Evolutionary conservation across 345 rosid species (phyloP).

Genomic region (Eucalyptus grandis): DNA sequence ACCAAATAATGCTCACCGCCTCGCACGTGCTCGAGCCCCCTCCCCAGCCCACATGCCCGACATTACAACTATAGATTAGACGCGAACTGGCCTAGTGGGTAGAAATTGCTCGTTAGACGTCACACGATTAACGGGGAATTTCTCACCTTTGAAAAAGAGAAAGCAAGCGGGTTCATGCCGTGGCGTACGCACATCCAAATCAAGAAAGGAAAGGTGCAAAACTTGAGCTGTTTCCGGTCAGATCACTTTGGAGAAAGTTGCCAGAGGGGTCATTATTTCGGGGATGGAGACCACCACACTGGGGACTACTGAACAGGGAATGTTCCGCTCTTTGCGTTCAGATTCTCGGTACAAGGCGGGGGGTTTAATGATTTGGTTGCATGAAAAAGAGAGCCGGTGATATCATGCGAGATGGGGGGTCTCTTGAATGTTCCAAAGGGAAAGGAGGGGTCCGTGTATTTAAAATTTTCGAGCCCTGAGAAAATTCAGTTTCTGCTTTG

Average conservation of each 20-base stretch:
- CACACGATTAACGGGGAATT: neutral
- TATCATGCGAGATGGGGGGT: neutral
- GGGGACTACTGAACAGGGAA: neutral
- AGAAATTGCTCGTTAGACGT: neutral
- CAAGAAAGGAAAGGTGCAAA: neutral
- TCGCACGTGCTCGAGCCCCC: slow-evolving; percentile 16
- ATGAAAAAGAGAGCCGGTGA: neutral
- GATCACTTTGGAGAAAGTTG: neutral
- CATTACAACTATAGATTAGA: neutral
- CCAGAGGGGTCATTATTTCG: neutral
- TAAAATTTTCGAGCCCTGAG: neutral
- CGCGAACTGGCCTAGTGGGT: neutral
- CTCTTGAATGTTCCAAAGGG: neutral
- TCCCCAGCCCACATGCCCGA: neutral
- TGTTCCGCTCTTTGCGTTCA: neutral
- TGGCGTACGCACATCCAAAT: neutral
- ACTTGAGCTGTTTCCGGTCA: neutral
- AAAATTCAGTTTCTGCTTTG: neutral
- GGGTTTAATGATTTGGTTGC: neutral
- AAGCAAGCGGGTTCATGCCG: neutral
- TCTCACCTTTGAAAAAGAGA: neutral
- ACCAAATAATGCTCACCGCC: slow-evolving; percentile 29
- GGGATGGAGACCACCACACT: neutral
- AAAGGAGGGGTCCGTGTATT: neutral
- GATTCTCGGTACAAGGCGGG: neutral